Base-by-base conservation (phyloP, 208 protist genomes). In the Phytomonas francai region DNA sequence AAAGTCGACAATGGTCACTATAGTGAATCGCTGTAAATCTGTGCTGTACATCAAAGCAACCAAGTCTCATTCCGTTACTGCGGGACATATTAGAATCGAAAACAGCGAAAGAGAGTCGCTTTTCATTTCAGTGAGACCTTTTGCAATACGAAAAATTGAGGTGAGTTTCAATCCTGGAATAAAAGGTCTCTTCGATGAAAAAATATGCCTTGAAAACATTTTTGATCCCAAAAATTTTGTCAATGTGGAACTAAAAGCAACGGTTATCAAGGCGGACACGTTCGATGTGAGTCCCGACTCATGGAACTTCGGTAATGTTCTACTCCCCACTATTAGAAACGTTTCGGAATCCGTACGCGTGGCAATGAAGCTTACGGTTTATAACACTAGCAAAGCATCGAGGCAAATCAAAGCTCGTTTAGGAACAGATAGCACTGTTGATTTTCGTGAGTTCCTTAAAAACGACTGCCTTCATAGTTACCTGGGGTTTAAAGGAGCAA, bases 211-310 rank as follows among this genome's bases (percentile, higher is more conserved):
- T 16, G 79, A 68, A 3, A 95, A 95, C 59, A 70, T 95, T 22
- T 70, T 95, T 2, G 78, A 89, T 49, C 87, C 87, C 8, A 92
- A 93, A 59, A 74, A 78, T 27, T 77, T 84, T 8, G 62, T 42
- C 3, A 80, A 67, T 2, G 74, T 93, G 58, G 91, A 87, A 19
- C 59, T 95, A 28, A 95, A 95, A 70, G 89, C 89, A 27, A 82
- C 71, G 0, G 87, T 95, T 5, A 92, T 70, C 31, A 95, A 95
- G 68, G 87, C 80, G 0, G 89, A 95, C 71, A 95, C 89, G 11
- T 95, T 95, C 67, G 89, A 95, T 45, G 79, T 95, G 12, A 89
- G 78, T 49, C 89, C 89, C 4, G 85, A 91, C 60, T 87, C 83
- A 39, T 92, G 86, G 85, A 91, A 72, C 32, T 92, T 95, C 63